phyloP scores from a whole-genome alignment of 768 basidiomycete genomes.

The Holtermannia corniformis region DNA sequence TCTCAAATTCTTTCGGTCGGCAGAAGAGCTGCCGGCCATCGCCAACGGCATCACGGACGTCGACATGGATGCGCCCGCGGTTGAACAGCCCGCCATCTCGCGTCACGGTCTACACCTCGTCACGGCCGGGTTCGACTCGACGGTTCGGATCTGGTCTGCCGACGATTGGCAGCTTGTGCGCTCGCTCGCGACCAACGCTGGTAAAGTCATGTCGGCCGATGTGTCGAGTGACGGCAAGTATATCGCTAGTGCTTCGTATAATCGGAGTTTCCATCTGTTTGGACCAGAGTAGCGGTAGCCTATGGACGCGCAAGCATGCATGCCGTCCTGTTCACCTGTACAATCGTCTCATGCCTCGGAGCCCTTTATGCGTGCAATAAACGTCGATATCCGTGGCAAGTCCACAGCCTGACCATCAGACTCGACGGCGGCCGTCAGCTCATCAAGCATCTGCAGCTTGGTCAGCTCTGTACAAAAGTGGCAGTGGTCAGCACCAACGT shows the following conservation, averaged over 20 bases:
- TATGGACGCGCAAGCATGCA: neutral
- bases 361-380: conserved; percentile 31
- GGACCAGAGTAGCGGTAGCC: conserved; percentile 51
- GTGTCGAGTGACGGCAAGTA: conserved; percentile 70
- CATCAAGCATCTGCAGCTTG: conserved; percentile 28
- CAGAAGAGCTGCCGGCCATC: conserved; percentile 19
- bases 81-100: conserved; percentile 1
- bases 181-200: conserved; percentile 74
- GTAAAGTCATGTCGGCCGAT: conserved; percentile 99
- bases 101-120: conserved; percentile 76
- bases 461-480: conserved; percentile 1
- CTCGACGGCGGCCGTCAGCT: conserved; percentile 32
- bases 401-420: conserved; percentile 31
- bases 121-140: conserved; percentile 86
- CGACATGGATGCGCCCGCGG: conserved; percentile 6
- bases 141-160: conserved; percentile 92
- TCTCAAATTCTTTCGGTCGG: conserved; percentile 74
- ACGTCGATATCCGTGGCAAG: conserved; percentile 18
- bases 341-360: too few species aligned
- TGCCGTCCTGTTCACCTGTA: neutral
- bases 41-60: conserved; percentile 1
- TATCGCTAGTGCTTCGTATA: conserved; percentile 83
- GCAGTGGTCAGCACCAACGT: conserved; percentile 51
- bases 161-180: conserved; percentile 94
- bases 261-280: conserved; percentile 88